A percentile compares a stretch with the other conserved stretches of the same genome.
Conservation (phyloP, 352 stramenopile species). For the Globisporangium solare region DNA sequence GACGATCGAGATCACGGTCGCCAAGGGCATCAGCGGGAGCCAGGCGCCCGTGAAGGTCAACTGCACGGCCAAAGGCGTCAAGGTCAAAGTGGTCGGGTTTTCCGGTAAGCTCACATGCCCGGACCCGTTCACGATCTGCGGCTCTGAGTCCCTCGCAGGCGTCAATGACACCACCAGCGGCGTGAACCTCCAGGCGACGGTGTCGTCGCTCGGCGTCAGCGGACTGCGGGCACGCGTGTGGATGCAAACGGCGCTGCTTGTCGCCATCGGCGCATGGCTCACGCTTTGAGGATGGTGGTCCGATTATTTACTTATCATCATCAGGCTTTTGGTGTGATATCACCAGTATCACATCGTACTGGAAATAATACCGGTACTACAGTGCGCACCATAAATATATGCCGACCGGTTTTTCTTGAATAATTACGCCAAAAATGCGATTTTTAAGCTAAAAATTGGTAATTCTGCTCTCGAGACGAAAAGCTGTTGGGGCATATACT, state of each 20-base stretch:
- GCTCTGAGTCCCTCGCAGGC: background rate
- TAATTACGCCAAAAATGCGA: too few relatives aligned
- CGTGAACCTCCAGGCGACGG: background rate
- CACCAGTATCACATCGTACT: too few relatives aligned
- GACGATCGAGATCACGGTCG: slow-evolving; percentile 40
- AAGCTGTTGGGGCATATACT: too few relatives aligned
- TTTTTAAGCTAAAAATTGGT: too few relatives aligned
- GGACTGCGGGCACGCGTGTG: background rate
- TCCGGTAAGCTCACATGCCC: slow-evolving; percentile 53
- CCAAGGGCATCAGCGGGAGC: slow-evolving; percentile 5
- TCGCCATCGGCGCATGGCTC: background rate
- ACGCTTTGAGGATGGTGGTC: too few relatives aligned
- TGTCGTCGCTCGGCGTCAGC: background rate
- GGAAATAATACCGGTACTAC: too few relatives aligned
- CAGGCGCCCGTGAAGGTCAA: slow-evolving; percentile 24
- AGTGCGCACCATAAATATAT: too few relatives aligned
- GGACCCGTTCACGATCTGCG: slow-evolving; percentile 58
- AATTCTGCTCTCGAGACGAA: too few relatives aligned
- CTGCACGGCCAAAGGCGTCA: slow-evolving; percentile 39
- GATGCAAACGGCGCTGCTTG: background rate
- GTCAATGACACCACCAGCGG: background rate
- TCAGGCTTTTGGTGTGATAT: too few relatives aligned
- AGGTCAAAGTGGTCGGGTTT: slow-evolving; percentile 41
- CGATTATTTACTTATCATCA: too few relatives aligned
- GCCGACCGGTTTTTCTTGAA: too few relatives aligned